These are phyloP conservation scores for Cadophora malorum DNA, from an alignment of 2,329 filamentous ascomycete genomes.

Conservation along the genomic window DNA sequence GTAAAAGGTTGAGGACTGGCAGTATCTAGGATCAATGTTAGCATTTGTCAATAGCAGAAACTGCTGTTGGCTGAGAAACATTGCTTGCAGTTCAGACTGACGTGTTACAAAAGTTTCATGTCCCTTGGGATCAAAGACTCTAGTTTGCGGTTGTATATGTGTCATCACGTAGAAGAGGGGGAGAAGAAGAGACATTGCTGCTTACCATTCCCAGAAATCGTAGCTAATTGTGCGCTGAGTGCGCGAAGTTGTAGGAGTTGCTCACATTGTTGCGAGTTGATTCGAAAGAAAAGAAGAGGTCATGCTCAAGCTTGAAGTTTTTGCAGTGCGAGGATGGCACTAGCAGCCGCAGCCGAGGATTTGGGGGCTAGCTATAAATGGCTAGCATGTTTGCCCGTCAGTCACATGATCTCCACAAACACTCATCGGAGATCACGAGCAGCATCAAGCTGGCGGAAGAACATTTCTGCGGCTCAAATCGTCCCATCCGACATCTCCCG, in stretches of 20 bases:
- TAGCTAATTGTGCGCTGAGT: conserved; percentile 23
- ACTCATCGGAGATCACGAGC: not conserved
- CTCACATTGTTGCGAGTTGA: conserved; percentile 34
- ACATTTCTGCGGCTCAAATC: conserved; percentile 19
- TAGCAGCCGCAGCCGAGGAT: conserved; percentile 13
- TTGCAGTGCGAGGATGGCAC: conserved; percentile 45
- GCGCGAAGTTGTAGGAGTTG: conserved; percentile 30
- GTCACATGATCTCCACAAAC: conserved; percentile 1
- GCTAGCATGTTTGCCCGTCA: not conserved
- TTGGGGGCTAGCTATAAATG: not conserved
- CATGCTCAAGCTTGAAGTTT: conserved; percentile 42
- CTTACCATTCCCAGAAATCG: conserved; percentile 34
- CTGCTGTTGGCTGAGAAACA: conserved; percentile 13
- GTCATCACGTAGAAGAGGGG: conserved; percentile 71
- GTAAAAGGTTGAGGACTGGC: not conserved
- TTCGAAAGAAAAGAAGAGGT: conserved; percentile 29
- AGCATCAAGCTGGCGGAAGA: conserved; percentile 16
- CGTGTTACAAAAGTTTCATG: conserved; percentile 90
- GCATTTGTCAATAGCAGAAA: not conserved
- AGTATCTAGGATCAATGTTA: conserved; percentile 17
- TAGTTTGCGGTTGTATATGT: conserved; percentile 87
- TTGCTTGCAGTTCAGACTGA: conserved; percentile 76
- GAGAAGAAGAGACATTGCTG: conserved; percentile 31
- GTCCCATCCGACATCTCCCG: conserved; percentile 30
- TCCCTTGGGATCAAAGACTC: conserved; percentile 90